Evolutionary conservation across 1,284 basidiomycete species (phyloP), one percentile per base, ranked within the genome.

Genomic region (Flammula alnicola): DNA sequence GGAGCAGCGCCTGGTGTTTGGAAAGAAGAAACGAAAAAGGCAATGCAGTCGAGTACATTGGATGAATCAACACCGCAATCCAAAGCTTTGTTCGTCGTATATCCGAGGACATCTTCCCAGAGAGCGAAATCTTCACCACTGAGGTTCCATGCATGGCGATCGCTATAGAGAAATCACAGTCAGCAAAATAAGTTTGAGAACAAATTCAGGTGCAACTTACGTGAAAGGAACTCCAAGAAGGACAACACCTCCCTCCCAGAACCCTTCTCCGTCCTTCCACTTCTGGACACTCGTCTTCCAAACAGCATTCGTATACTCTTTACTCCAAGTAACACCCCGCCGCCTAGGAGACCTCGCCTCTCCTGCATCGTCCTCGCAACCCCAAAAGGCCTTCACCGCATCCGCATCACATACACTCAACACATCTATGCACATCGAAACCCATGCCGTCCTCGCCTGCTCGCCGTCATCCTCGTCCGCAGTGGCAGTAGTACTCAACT

Each of bases 211-310:
- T n/a, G n/a, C 54, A 6, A 73, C 79, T 63, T 61, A 84, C 79
- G 71, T 67, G 60, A 89, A 89, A 4, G 88, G 88, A 42, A 81
- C 71, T 23, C 73, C 73, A 37, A 90, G 75, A 9, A 88, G 68
- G 14, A 77, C 61, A n/a, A 78, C 65, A 9, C 76, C 76, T 11
- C 75, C 74, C 52, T 84, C 81, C 81, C 80, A 88, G 12, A 64
- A 67, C 1, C 65, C 63, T 29, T 73, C 69, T 4, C 58, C 59
- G 45, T 76, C 67, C 41, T 62, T 66, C 84, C 86, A 88, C 14
- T 71, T 71, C 47, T 79, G 70, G 17, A 76, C 67, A 58, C 83
- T 82, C 27, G 66, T 67, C 19, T 70, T 65, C 86, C 86, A 89
- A 10, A 84, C 75, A 1, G 70, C 49, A 25, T 70, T 65, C n/a